Base-by-base conservation (phyloP, 2,329 filamentous ascomycete genomes). In the Aspergillus sp. region DNA sequence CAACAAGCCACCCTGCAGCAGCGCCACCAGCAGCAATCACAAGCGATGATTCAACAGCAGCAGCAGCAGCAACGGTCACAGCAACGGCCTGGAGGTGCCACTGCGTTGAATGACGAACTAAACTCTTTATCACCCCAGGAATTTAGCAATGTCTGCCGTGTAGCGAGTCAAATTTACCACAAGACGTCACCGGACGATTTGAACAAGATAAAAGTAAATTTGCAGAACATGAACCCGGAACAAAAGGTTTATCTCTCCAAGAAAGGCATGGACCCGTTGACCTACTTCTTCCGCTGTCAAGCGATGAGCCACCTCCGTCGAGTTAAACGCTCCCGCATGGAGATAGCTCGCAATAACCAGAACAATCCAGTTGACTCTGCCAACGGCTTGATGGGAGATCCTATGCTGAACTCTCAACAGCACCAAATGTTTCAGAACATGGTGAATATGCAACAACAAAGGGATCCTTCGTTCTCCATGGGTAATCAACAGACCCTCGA, bases 201-300 rank as follows among this genome's bases (percentile, higher is more conserved):
- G 53, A 76, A 82, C n/a, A 75, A 78, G 43, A 78, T 83, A 43
- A 76, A 75, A 53, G 70, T 73, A 55, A 78, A 78, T 17, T 60
- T 83, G n/a, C 70, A 74, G 39, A 72, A 74, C 59, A 73, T 78
- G 76, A 74, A 76, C 11, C 74, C 76, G 1, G 78, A 83, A 22
- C 78, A 80, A 65, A 76, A 76, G 59, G 74, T 80, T 59, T 73
- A 76, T 53, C 62, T 84, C 41, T 63, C 72, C 13, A 66, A 69
- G 43, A 78, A 78, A 53, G 72, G 77, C 18, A 72, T 81, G 43
- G 79, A 84, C 49, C 81, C 81, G 0, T 64, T 85, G 41, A 74
- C 76, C 41, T 79, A 79, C 52, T 79, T 79, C 57, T 82, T 83
- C 64, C 80, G 79, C 42, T 75, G 76, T 38, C 76, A 81, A 53